Evolutionary conservation across 2,329 filamentous ascomycete genomes (phyloP).

Genomic region (Coleophoma cylindrospora): DNA sequence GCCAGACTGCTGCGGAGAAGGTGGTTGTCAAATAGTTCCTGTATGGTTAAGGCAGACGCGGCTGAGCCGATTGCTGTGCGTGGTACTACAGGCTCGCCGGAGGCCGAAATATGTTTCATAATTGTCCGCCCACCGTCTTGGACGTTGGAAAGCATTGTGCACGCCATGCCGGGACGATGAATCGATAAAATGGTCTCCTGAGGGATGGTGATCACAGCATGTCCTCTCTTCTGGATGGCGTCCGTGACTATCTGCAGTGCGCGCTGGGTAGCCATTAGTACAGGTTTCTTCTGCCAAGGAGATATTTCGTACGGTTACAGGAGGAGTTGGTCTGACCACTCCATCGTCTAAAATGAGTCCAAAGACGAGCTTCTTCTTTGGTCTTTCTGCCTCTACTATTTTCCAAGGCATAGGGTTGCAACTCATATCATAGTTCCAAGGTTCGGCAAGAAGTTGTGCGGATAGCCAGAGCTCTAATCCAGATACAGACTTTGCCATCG

Average conservation of each 20-base stretch:
- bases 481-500: not conserved
- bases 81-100: not conserved
- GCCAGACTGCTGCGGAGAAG: not conserved
- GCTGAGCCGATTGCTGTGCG: not conserved
- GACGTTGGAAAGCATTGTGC: not conserved
- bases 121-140: not conserved
- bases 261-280: not conserved
- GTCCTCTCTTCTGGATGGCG: not conserved
- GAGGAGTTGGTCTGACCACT: not conserved
- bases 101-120: not conserved
- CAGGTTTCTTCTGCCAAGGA: not conserved
- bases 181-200: not conserved
- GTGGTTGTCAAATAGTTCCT: not conserved
- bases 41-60: not conserved
- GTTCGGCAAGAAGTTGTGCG: conserved; percentile 19
- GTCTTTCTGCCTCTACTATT: conserved; percentile 13
- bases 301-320: not conserved
- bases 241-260: not conserved
- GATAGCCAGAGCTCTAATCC: not conserved
- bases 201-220: not conserved
- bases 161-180: not conserved
- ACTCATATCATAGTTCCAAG: conserved; percentile 44
- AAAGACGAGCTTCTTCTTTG: conserved; percentile 44
- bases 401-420: conserved; percentile 44
- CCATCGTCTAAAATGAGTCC: conserved; percentile 45